Evolutionary conservation across 2,329 filamentous ascomycete species (phyloP), one percentile per base, ranked within the genome.

Genomic region (Xylaria sp.): DNA sequence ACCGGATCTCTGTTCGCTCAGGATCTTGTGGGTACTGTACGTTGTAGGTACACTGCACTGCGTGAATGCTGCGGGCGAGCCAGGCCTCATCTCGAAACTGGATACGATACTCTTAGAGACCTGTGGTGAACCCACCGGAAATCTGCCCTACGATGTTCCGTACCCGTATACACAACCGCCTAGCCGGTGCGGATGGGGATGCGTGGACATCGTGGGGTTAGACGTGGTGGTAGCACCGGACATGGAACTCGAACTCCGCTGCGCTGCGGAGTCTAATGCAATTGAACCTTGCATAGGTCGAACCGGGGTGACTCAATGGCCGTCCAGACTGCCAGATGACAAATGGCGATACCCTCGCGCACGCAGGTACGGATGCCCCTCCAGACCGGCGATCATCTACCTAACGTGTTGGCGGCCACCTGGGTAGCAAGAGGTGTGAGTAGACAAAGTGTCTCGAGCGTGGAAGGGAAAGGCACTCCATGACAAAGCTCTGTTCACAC

Each of bases 161-260:
- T 55, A 58, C 56, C 56, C 55, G 55, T 51, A 57, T 54, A 42
- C 39, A 49, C 21, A 18, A 39, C 48, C 21, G n/a, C 43, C 42
- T 48, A n/a, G 39, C 46, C 42, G 52, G 48, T 48, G 56, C 48
- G 48, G 48, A 50, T 54, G 48, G 17, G 48, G 48, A 50, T 54
- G 48, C 13, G 51, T 48, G 51, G 55, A 39, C 52, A 47, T 18
- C n/a, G n/a, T 6, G 4, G 37, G 38, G 21, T 19, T 46, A 34
- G 37, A 18, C 22, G 40, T 22, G 18, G 29, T 52, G 38, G 19
- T 46, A 39, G 18, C 18, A 47, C 42, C 52, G 56, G 56, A 50
- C 45, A 39, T 37, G 43, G 45, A 42, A 18, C 48, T 20, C 2
- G 44, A 6, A 6, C 48, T 58, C 56, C 52, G 48, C 52, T 45